These are phyloP conservation scores for Apiospora rasikravindrae DNA, from an alignment of 2,329 filamentous ascomycete genomes.

Conservation along the genomic window DNA sequence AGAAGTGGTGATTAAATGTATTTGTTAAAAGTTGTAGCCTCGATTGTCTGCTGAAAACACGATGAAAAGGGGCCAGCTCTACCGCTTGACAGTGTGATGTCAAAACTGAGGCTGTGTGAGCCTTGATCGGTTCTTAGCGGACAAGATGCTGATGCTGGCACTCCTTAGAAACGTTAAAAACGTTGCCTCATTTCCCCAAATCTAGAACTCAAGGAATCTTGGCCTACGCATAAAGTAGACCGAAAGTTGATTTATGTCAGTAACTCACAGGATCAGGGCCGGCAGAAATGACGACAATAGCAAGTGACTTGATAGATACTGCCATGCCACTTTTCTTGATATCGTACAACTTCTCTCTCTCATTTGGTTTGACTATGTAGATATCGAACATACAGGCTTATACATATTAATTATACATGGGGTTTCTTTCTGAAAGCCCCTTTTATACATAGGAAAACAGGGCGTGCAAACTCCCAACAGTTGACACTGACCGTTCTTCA, in stretches of 20 bases:
- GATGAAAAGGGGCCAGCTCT: neutral
- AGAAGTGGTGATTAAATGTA: neutral
- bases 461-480: neutral
- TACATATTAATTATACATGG: neutral
- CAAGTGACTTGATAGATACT: neutral
- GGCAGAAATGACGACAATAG: neutral
- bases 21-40: neutral
- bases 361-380: neutral
- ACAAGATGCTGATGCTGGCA: neutral
- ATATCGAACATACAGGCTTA: neutral
- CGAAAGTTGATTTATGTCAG: no score
- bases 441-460: neutral
- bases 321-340: neutral
- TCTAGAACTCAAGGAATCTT: neutral
- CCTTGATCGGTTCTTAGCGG: neutral
- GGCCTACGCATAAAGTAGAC: no score
- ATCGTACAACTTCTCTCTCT: neutral
- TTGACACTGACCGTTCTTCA: neutral
- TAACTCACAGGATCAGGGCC: neutral
- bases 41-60: neutral
- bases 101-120: neutral
- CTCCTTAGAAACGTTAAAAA: neutral
- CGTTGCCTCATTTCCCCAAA: neutral
- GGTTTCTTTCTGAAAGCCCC: neutral
- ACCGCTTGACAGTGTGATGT: neutral